Evolutionary conservation across 2,329 filamentous ascomycete genomes (phyloP), one percentile per base, ranked within the genome.

Genomic region (Sporothrix luriei): DNA sequence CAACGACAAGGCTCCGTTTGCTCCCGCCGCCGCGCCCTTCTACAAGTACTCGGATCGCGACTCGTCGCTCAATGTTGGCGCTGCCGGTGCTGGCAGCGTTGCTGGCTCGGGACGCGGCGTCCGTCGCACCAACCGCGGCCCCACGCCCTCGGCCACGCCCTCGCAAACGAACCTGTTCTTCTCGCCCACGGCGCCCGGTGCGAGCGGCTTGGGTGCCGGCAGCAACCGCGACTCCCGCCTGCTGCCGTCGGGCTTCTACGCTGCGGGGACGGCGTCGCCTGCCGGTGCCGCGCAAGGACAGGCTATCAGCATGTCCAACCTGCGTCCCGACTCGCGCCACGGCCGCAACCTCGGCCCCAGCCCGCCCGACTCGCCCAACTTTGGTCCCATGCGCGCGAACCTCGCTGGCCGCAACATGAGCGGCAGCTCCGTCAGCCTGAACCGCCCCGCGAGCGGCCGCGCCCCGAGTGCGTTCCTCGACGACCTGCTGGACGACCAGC

Each of bases 381-480:
- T 86, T 46, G 79, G 83, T 76, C 71, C 83, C 76, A 73, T 84
- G 79, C 76, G 82, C 48, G 26, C 65, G 3, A 70, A 73, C 4
- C 74, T 76, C 3, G 68, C 75, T 14, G 76, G 76, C 49, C 76
- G 78, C 43, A 81, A 87, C 71, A 76, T 84, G 66, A 90, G 87
- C 78, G 82, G 85, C 55, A 93, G 89, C 77, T 90, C 88, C 4
- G 77, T 94, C 72, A 90, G 88, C 74, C 83, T 90, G 70, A 87
- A 85, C 72, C 84, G 87, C 69, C 85, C 90, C 3, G 84, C 88
- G 16, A 90, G 88, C 68, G 88, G 88, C 69, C 85, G 94, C 70
- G 91, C 93, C 19, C 94, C 94, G 0, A 97, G 92, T 78, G 92
- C 93, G 21, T 97, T 93, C 77, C 83, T 98, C 51, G 94, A 98